phyloP scores from a whole-genome alignment of 2,329 filamentous ascomycete genomes.

The Fusarium pseudoanthophilum region DNA sequence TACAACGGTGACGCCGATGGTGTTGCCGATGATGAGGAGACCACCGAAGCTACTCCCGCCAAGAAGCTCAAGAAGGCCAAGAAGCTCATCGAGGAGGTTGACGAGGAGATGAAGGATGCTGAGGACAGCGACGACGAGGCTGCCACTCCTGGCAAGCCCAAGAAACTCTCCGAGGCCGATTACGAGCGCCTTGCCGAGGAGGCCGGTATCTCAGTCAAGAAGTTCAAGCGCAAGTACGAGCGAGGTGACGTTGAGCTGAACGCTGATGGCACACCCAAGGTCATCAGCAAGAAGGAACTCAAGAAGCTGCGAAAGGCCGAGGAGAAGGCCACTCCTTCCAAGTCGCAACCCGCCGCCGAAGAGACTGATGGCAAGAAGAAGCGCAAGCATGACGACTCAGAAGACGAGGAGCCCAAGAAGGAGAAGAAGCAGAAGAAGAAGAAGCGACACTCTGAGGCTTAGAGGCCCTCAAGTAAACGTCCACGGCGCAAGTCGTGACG shows the following conservation, averaged over 20 bases:
- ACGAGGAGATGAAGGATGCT: constrained; percentile 59
- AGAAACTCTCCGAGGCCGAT: constrained; percentile 65
- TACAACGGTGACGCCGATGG: constrained; percentile 97
- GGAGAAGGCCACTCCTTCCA: constrained; percentile 58
- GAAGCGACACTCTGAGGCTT: constrained; percentile 55
- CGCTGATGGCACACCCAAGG: constrained; percentile 71
- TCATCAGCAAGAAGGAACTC: constrained; percentile 79
- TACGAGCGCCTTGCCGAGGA: constrained; percentile 70
- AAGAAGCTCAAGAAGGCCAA: constrained; percentile 54
- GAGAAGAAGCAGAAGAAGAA: constrained; percentile 66
- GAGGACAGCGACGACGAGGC: constrained; percentile 51
- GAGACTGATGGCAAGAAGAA: constrained; percentile 61
- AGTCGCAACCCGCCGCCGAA: constrained; percentile 58
- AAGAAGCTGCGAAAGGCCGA: constrained; percentile 76
- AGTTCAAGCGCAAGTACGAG: constrained; percentile 83
- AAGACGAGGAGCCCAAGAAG: constrained; percentile 70
- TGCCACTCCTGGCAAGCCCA: constrained; percentile 49
- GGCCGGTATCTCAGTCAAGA: constrained; percentile 76
- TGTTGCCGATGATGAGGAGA: constrained; percentile 71
- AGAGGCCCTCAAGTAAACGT: constrained; percentile 36
- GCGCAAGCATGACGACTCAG: constrained; percentile 75
- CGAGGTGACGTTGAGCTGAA: constrained; percentile 77
- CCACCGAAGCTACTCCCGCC: constrained; percentile 51
- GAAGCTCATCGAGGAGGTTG: constrained; percentile 56
- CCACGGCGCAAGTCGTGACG: constrained; percentile 25